phyloP scores from a whole-genome alignment of 768 basidiomycete genomes.

The Lactarius vividus region DNA sequence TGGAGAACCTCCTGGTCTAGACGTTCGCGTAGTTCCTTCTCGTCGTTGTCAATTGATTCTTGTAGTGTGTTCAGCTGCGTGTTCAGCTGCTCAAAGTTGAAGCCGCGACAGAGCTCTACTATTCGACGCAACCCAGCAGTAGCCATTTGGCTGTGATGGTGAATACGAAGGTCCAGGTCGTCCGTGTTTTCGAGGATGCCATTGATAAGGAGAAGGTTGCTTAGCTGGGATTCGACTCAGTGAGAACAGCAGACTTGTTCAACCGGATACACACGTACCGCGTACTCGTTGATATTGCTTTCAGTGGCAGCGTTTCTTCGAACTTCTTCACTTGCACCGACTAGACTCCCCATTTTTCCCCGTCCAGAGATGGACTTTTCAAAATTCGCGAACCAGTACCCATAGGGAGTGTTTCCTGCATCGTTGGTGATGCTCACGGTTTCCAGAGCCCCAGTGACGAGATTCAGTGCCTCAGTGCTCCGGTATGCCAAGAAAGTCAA shows the following conservation, averaged over 20 bases:
- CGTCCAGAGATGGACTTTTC: conserved; percentile 74
- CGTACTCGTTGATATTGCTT: conserved; percentile 76
- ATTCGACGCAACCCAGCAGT: conserved; percentile 76
- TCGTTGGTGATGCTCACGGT: conserved; percentile 64
- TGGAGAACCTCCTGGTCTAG: conserved; percentile 73
- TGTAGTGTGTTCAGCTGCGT: conserved; percentile 63
- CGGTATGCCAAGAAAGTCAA: conserved; percentile 70
- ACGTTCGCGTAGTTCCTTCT: conserved; percentile 64
- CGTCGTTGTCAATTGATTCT: conserved; percentile 67
- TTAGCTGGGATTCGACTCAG: conserved; percentile 41
- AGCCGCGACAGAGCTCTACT: conserved; percentile 62
- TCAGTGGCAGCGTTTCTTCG: conserved; percentile 63
- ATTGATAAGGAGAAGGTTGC: conserved; percentile 72
- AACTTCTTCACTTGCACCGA: conserved; percentile 93
- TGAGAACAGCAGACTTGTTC: not conserved
- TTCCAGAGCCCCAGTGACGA: conserved; percentile 76
- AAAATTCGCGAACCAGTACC: conserved; percentile 87
- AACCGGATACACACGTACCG: conserved; percentile 49
- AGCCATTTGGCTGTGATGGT: conserved; percentile 89
- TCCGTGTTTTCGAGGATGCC: conserved; percentile 62
- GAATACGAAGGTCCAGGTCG: conserved; percentile 81
- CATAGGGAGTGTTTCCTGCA: conserved; percentile 60
- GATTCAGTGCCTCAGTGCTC: conserved; percentile 54
- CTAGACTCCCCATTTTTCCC: conserved; percentile 92
- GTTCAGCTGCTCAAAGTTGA: conserved; percentile 63